Evolutionary conservation across 1,284 basidiomycete species (phyloP).

Genomic region (Cryptococcus sp.): DNA sequence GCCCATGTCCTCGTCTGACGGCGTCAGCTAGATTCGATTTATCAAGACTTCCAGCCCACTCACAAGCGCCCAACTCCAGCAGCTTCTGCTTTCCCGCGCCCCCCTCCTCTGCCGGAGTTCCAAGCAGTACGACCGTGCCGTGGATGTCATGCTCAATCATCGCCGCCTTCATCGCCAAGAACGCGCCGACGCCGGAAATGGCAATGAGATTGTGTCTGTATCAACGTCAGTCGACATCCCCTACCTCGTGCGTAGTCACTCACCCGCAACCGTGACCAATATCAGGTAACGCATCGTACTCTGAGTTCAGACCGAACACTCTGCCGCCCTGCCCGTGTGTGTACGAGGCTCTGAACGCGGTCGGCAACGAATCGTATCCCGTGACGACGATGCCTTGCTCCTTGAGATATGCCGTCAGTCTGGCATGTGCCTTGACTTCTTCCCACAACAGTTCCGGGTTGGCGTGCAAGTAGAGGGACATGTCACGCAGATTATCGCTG

Average conservation of each 20-base stretch:
- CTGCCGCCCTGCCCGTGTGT: slow-evolving; percentile 26
- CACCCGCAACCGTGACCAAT: slow-evolving; percentile 74
- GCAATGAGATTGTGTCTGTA: slow-evolving; percentile 56
- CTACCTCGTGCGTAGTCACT: neutral
- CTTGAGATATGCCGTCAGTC: slow-evolving; percentile 62
- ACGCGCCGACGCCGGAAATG: slow-evolving; percentile 45
- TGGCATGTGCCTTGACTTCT: slow-evolving; percentile 59
- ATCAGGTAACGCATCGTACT: slow-evolving; percentile 47
- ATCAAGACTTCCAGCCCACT: slow-evolving; percentile 50
- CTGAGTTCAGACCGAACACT: slow-evolving; percentile 28
- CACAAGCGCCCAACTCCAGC: slow-evolving; percentile 73
- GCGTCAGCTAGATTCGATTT: too few relatives aligned
- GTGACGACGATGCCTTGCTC: slow-evolving; percentile 63
- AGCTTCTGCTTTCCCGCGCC: slow-evolving; percentile 75
- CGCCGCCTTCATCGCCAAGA: slow-evolving; percentile 36
- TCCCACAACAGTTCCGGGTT: slow-evolving; percentile 33
- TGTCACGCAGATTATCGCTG: slow-evolving; percentile 11
- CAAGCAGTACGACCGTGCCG: slow-evolving; percentile 74
- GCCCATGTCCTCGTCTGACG: slow-evolving; percentile 10
- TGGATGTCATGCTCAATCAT: slow-evolving; percentile 56
- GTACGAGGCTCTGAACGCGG: slow-evolving; percentile 24
- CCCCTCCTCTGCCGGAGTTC: slow-evolving; percentile 84
- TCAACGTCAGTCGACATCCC: slow-evolving; percentile 33
- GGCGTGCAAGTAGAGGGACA: slow-evolving; percentile 25
- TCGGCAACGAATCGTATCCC: slow-evolving; percentile 60